phyloP scores from a whole-genome alignment of 805 yeast genomes.

The Saccharomycopsis synnaedendra region DNA sequence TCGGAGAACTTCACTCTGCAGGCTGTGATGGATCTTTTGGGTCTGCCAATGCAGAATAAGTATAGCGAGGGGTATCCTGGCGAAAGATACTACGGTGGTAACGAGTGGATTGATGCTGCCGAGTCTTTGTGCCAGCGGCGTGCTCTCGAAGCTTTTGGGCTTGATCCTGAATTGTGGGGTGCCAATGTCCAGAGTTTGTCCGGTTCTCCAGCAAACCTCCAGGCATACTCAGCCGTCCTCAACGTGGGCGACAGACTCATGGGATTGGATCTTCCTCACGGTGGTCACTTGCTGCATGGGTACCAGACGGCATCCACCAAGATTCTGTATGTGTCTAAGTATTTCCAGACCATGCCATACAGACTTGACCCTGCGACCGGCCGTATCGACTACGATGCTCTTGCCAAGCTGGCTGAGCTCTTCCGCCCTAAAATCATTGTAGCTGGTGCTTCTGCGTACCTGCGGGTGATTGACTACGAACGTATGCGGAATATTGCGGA shows the following conservation, averaged over 20 bases:
- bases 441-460: conserved; percentile 98
- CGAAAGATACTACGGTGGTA: conserved; percentile 98
- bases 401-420: conserved; percentile 80
- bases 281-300: conserved; percentile 98
- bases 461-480: conserved; percentile 91
- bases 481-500: conserved; percentile 96
- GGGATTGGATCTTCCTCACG: conserved; percentile 98
- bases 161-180: conserved; percentile 85
- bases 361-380: conserved; percentile 89
- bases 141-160: conserved; percentile 81
- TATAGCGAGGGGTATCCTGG: conserved; percentile 99
- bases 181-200: conserved; percentile 94
- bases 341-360: conserved; percentile 98
- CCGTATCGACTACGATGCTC: conserved; percentile 88
- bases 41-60: conserved; percentile 97
- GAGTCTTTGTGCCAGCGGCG: conserved; percentile 89
- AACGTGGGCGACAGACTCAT: conserved; percentile 92
- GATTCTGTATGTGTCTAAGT: conserved; percentile 91
- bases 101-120: conserved; percentile 90
- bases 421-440: conserved; percentile 95
- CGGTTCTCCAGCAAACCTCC: conserved; percentile 96
- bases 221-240: conserved; percentile 91
- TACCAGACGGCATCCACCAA: conserved; percentile 86
- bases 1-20: conserved; percentile 95
- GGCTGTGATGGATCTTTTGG: conserved; percentile 92